These are phyloP conservation scores for Sugiyamaella neomexicana DNA, from an alignment of 1,139 yeast species.

Conservation along the genomic window DNA sequence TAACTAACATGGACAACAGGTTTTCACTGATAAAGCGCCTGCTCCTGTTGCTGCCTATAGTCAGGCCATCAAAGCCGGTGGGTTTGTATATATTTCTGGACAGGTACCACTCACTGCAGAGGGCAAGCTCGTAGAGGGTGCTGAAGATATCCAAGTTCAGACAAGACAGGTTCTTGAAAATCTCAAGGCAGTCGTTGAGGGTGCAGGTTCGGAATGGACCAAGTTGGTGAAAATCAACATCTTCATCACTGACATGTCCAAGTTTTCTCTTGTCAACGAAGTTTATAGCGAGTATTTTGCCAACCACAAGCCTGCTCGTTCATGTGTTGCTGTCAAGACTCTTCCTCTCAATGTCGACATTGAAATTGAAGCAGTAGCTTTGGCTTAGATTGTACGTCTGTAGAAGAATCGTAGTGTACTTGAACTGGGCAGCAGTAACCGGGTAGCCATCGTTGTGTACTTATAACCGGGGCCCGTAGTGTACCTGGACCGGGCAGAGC, in stretches of 20 bases:
- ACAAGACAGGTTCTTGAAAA: conserved; percentile 84
- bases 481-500: not conserved
- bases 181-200: conserved; percentile 72
- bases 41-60: conserved; percentile 96
- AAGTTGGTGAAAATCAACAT: conserved; percentile 83
- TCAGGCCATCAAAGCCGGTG: conserved; percentile 78
- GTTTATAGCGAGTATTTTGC: conserved; percentile 80
- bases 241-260: conserved; percentile 83
- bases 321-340: conserved; percentile 87
- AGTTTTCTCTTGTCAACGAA: conserved; percentile 77
- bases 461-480: no score
- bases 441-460: no score
- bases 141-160: conserved; percentile 63
- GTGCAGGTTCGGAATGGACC: conserved; percentile 77
- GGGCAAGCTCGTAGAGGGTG: conserved; percentile 67
- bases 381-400: conserved; percentile 49
- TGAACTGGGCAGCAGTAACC: not conserved
- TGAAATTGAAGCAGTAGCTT: conserved; percentile 76
- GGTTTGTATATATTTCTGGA: conserved; percentile 85
- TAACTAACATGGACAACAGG: conserved; percentile 6
- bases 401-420: no score
- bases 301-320: conserved; percentile 90
- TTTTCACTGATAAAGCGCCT: conserved; percentile 70
- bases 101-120: conserved; percentile 90
- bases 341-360: conserved; percentile 79